Percentiles rank a stretch among this genome's conserved stretches.
These are phyloP conservation scores for Candida insectalens DNA, from an alignment of 805 yeast genomes.

Conservation along the genomic window DNA sequence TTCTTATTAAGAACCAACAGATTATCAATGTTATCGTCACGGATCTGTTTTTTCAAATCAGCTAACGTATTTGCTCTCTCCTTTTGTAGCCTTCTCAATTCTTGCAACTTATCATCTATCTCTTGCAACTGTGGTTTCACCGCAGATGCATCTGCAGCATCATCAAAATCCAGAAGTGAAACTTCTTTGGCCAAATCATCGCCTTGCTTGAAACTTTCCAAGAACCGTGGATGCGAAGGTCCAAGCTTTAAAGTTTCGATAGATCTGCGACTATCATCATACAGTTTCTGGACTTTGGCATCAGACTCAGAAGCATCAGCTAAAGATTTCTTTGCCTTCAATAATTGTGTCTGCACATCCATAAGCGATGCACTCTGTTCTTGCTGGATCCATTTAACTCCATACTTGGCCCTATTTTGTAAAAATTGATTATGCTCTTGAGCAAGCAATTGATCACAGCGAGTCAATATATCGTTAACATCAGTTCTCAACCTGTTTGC, in stretches of 20 bases:
- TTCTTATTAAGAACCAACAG: constrained; percentile 57
- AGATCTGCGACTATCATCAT: constrained; percentile 32
- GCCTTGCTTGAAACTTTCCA: constrained; percentile 16
- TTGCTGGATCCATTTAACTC: constrained; percentile 26
- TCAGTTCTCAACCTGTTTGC: constrained; percentile 26
- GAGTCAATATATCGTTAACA: constrained; percentile 26
- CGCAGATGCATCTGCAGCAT: constrained; percentile 19
- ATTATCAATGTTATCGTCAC: constrained; percentile 77
- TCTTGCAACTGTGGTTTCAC: constrained; percentile 30
- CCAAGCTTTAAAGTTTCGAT: constrained; percentile 37
- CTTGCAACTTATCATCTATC: constrained; percentile 49
- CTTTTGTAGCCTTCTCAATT: constrained; percentile 49
- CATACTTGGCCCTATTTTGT: constrained; percentile 24
- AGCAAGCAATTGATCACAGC: constrained; percentile 24
- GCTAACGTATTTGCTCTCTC: constrained; percentile 54
- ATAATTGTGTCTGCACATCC: constrained; percentile 10
- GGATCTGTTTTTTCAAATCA: constrained; percentile 61
- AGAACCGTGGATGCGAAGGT: constrained; percentile 29
- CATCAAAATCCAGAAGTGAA: constrained; percentile 60
- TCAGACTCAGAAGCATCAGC: constrained; percentile 56
- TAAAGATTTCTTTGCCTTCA: constrained; percentile 37
- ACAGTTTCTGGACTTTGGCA: constrained; percentile 37
- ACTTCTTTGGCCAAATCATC: constrained; percentile 20
- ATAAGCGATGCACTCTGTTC: constrained; percentile 12
- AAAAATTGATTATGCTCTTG: constrained; percentile 28